Percentiles rank a stretch among this genome's conserved stretches.
phyloP scores from a whole-genome alignment of 2,329 filamentous ascomycete species.

The Nemania sp. region DNA sequence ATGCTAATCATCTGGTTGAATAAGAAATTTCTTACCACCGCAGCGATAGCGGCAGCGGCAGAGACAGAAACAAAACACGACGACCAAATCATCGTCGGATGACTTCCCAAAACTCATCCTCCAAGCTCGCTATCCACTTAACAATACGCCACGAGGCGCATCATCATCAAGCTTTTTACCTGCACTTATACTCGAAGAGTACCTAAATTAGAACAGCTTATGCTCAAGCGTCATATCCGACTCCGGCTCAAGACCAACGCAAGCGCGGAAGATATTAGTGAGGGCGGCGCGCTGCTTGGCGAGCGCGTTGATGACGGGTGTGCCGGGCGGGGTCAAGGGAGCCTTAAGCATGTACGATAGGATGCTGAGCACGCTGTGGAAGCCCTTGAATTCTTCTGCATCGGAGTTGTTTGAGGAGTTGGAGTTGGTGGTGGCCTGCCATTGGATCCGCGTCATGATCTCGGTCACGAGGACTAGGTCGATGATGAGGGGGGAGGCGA shows the following conservation, averaged over 20 bases:
- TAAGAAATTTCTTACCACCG: slow-evolving; percentile 12
- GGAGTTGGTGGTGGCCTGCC: slow-evolving; percentile 68
- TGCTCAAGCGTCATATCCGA: slow-evolving; percentile 99
- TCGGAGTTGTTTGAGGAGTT: slow-evolving; percentile 53
- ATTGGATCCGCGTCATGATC: slow-evolving; percentile 98
- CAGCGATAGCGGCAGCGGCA: slow-evolving; percentile 4
- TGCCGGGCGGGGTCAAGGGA: slow-evolving; percentile 89
- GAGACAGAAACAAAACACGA: slow-evolving; percentile 16
- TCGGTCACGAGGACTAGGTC: slow-evolving; percentile 91
- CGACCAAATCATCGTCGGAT: neutral
- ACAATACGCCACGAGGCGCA: too few species aligned
- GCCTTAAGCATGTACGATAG: slow-evolving; percentile 99
- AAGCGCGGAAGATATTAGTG: slow-evolving; percentile 98
- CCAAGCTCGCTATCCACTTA: too few species aligned
- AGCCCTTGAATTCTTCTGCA: slow-evolving; percentile 87
- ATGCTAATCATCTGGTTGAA: slow-evolving; percentile 18
- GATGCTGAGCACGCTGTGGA: slow-evolving; percentile 95
- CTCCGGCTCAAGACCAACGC: slow-evolving; percentile 94
- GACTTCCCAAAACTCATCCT: too few species aligned
- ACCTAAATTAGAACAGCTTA: slow-evolving; percentile 76
- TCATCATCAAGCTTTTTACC: too few species aligned
- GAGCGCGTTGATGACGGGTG: slow-evolving; percentile 92
- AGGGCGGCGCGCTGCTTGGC: slow-evolving; percentile 93
- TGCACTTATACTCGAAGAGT: too few species aligned
- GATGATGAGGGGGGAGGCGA: slow-evolving; percentile 95